Evolutionary conservation across 2,329 filamentous ascomycete species (phyloP).

Genomic region (Corinectria fuckeliana): DNA sequence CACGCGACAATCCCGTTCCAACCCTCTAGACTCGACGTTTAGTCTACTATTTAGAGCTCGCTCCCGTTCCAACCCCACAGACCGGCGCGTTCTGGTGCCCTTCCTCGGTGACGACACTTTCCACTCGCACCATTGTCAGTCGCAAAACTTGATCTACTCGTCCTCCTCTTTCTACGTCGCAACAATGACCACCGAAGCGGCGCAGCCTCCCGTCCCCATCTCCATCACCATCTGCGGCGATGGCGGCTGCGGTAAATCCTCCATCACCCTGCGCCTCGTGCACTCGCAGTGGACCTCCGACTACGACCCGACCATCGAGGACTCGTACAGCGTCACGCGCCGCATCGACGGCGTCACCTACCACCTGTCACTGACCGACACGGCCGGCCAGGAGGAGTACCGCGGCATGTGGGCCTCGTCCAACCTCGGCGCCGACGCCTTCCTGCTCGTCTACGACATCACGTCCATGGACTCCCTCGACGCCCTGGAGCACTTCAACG

Average conservation of each 20-base stretch:
- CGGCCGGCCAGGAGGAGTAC: slow-evolving; percentile 90
- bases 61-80: slow-evolving; percentile 23
- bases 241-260: slow-evolving; percentile 84
- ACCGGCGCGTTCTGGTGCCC: slow-evolving; percentile 20
- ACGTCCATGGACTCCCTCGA: slow-evolving; percentile 72
- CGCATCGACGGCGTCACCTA: slow-evolving; percentile 81
- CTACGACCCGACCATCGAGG: slow-evolving; percentile 82
- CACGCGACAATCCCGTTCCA: slow-evolving; percentile 13
- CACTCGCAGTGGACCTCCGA: slow-evolving; percentile 85
- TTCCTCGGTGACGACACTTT: slow-evolving; percentile 15
- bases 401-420: slow-evolving; percentile 83
- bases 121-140: not conserved
- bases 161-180: not conserved
- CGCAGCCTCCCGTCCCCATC: slow-evolving; percentile 58
- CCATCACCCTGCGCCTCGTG: slow-evolving; percentile 82
- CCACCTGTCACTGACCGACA: slow-evolving; percentile 81
- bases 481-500: slow-evolving; percentile 78
- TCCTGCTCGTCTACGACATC: slow-evolving; percentile 88
- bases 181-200: slow-evolving; percentile 28
- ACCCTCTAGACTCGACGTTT: slow-evolving; percentile 15
- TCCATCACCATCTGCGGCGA: slow-evolving; percentile 87
- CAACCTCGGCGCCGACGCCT: slow-evolving; percentile 81
- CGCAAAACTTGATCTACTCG: not conserved
- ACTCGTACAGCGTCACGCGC: slow-evolving; percentile 84
- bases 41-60: slow-evolving; percentile 2